Conservation (phyloP, 2,329 filamentous ascomycete species). For the Aureobasidium pullulans region DNA sequence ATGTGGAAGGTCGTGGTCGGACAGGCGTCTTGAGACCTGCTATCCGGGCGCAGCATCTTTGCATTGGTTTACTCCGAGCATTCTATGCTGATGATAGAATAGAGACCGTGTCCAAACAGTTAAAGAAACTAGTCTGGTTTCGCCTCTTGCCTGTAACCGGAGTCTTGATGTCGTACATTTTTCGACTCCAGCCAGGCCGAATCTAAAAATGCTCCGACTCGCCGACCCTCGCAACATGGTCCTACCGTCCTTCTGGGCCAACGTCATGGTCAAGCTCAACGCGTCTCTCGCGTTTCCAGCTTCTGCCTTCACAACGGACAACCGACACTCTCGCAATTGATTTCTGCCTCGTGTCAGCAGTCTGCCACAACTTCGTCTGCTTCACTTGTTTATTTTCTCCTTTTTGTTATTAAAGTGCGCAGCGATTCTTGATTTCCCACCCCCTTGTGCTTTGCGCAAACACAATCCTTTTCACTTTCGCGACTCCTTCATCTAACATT, state of each 20-base stretch:
- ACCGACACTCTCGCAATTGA: too few relatives aligned
- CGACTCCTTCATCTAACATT: background rate
- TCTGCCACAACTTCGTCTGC: background rate
- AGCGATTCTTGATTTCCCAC: background rate
- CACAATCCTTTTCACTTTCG: background rate
- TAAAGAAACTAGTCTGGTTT: background rate
- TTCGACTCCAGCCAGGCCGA: background rate
- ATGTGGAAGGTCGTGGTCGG: background rate
- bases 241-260: background rate
- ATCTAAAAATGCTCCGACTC: background rate
- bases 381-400: background rate
- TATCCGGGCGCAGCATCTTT: constrained; percentile 20
- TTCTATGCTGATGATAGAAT: constrained; percentile 15
- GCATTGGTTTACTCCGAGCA: constrained; percentile 22
- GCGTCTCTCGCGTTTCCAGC: constrained; percentile 5
- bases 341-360: background rate
- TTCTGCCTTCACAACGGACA: background rate
- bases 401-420: background rate
- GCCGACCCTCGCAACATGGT: background rate
- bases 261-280: background rate
- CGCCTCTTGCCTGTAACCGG: background rate
- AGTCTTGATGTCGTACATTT: constrained; percentile 12
- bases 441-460: background rate
- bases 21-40: constrained; percentile 9
- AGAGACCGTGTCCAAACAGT: background rate